Percentiles rank a stretch among this genome's conserved stretches.
Evolutionary conservation across 805 yeast genomes (phyloP).

Genomic region (Cyberlindnera mrakii): DNA sequence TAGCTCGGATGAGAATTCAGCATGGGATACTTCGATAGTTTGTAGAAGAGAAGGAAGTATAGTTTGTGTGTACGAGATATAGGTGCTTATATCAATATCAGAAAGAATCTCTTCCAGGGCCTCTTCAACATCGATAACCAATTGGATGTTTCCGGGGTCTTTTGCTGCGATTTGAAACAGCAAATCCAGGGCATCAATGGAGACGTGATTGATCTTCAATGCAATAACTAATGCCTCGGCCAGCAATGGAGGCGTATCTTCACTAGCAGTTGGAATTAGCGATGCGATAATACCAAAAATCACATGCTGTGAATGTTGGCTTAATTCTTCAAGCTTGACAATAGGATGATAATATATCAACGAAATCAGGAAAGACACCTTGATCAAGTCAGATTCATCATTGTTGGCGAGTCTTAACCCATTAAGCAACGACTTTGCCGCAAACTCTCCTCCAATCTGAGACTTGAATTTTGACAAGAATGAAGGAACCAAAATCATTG

Average conservation of each 20-base stretch:
- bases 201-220: conserved; percentile 36
- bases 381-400: conserved; percentile 25
- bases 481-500: conserved; percentile 48
- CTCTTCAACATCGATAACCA: conserved; percentile 61
- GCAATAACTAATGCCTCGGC: conserved; percentile 63
- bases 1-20: conserved; percentile 55
- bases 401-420: conserved; percentile 22
- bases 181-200: conserved; percentile 38
- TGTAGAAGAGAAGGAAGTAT: conserved; percentile 48
- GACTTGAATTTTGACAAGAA: conserved; percentile 47
- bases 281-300: conserved; percentile 24
- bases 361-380: conserved; percentile 38
- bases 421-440: conserved; percentile 21
- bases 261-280: conserved; percentile 58
- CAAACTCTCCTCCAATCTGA: conserved; percentile 25
- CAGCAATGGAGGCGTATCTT: conserved; percentile 71
- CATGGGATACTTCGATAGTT: conserved; percentile 25
- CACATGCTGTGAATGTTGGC: conserved; percentile 19
- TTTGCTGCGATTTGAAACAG: conserved; percentile 61
- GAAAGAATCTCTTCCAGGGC: conserved; percentile 57
- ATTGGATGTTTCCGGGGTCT: conserved; percentile 70
- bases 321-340: conserved; percentile 12
- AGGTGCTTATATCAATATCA: conserved; percentile 38
- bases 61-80: conserved; percentile 39
- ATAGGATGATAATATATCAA: conserved; percentile 45